phyloP scores from a whole-genome alignment of 441 rosid genomes.

The Manihot esculenta region DNA sequence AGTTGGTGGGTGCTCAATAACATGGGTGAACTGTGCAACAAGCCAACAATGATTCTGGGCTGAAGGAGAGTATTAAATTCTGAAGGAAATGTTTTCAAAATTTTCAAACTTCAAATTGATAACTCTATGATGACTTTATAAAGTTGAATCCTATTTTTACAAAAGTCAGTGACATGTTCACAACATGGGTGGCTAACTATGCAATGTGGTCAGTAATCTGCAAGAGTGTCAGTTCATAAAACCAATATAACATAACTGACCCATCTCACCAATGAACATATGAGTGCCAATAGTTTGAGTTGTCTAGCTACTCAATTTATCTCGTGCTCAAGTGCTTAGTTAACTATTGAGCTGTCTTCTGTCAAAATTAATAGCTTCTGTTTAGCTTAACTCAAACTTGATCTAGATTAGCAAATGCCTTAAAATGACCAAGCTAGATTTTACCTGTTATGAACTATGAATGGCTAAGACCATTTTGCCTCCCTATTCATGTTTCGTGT shows the following conservation, averaged over 20 bases:
- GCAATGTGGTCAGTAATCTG: neutral
- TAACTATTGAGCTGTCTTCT: neutral
- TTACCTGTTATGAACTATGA: neutral
- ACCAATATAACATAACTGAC: neutral
- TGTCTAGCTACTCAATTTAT: neutral
- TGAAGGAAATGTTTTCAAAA: too few species aligned
- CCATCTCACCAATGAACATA: neutral
- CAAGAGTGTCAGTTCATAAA: neutral
- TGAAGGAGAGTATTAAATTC: too few species aligned
- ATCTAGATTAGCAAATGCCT: neutral
- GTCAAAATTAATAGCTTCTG: neutral
- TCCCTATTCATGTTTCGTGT: neutral
- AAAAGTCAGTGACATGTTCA: neutral
- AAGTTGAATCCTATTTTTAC: neutral
- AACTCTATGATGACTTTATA: neutral
- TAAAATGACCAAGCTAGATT: neutral
- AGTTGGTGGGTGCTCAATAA: too few species aligned
- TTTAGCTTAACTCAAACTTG: conserved; percentile 1
- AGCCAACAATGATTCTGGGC: too few species aligned
- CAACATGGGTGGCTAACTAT: too few species aligned
- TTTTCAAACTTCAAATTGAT: too few species aligned
- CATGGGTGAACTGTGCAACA: too few species aligned
- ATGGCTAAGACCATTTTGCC: neutral
- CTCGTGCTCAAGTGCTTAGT: too few species aligned
- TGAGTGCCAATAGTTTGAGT: neutral